Base-by-base conservation (phyloP, 495 filamentous ascomycete genomes). In the Xylaria palmicola region DNA sequence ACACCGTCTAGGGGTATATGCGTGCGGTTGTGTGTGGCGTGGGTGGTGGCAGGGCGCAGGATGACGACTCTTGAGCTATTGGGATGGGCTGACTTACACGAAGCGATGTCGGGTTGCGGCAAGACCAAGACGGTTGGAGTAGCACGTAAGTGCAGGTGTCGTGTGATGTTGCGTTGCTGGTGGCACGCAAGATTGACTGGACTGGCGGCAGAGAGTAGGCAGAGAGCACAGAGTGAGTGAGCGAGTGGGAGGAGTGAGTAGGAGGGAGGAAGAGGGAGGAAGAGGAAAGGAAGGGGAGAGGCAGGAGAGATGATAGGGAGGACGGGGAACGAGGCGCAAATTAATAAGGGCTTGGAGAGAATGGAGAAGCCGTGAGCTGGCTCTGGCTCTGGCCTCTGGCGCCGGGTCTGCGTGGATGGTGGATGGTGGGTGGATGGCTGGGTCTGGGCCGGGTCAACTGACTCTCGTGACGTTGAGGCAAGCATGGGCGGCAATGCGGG, bases 381-480 rank as follows among this genome's bases (percentile, higher is more conserved):
- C 10, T 34, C 32, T 34, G 32, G 32, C 10, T 34, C 32, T n/a
- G 58, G 24, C 34, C 57, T 24, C n/a, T 62, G 34, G 55, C 41
- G 40, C 54, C 62, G 0, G 39, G 34, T 45, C 53, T 56, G 39
- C 53, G 39, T 24, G n/a, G n/a, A n/a, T n/a, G n/a, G n/a, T n/a
- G n/a, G n/a, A n/a, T n/a, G n/a, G n/a, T n/a, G n/a, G n/a, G n/a
- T n/a, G n/a, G n/a, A n/a, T n/a, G 44, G 32, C 26, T 40, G 52
- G 53, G 53, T 44, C 39, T 34, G 53, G 39, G 41, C 41, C 13
- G 20, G 45, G 45, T 48, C 45, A 48, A 48, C 50, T 53, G 50
- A 53, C 50, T 53, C 50, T 9, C 13, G 56, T 59, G 56, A 59
- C 56, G 43, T 59, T 49, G n/a, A n/a, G n/a, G n/a, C n/a, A n/a